These are phyloP conservation scores for Coffea eugenioides DNA, from an alignment of 257 asterid species.

Conservation along the genomic window DNA sequence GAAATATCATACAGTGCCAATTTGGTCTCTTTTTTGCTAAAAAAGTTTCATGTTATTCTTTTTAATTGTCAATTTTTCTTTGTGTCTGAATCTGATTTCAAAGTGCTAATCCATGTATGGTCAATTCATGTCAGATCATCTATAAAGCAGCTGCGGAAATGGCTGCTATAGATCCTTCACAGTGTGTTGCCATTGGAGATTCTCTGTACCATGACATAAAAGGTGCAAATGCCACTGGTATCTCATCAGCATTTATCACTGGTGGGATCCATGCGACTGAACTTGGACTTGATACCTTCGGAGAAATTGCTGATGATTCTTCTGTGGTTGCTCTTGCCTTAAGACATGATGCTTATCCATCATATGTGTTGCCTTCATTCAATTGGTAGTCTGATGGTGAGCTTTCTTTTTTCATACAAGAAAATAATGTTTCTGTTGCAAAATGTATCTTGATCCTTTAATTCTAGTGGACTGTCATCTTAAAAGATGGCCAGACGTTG, in stretches of 20 bases:
- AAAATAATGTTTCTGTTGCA: background rate
- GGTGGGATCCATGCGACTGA: conserved; percentile 85
- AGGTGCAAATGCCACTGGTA: conserved; percentile 80
- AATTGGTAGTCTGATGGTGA: conserved; percentile 51
- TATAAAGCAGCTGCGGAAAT: conserved; percentile 75
- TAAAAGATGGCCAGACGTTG: background rate
- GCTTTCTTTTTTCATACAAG: background rate
- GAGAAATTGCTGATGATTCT: conserved; percentile 59
- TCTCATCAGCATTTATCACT: conserved; percentile 62
- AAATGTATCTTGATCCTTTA: background rate
- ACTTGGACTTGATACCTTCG: conserved; percentile 66
- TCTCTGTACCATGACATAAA: conserved; percentile 94
- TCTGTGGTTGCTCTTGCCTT: conserved; percentile 57
- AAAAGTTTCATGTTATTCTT: background rate
- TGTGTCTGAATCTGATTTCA: background rate
- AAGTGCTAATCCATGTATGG: background rate
- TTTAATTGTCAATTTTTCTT: background rate
- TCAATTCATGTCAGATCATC: conserved; percentile 53
- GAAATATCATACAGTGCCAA: background rate
- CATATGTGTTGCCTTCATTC: conserved; percentile 77
- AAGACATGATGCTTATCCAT: conserved; percentile 64
- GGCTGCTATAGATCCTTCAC: conserved; percentile 65
- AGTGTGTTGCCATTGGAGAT: conserved; percentile 90
- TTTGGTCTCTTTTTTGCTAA: background rate
- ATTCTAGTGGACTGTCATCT: background rate